A percentile compares a stretch with the other conserved stretches of the same genome.
These are phyloP conservation scores for Blastocrithidia nonstop DNA, from an alignment of 208 protist genomes.

Conservation along the genomic window DNA sequence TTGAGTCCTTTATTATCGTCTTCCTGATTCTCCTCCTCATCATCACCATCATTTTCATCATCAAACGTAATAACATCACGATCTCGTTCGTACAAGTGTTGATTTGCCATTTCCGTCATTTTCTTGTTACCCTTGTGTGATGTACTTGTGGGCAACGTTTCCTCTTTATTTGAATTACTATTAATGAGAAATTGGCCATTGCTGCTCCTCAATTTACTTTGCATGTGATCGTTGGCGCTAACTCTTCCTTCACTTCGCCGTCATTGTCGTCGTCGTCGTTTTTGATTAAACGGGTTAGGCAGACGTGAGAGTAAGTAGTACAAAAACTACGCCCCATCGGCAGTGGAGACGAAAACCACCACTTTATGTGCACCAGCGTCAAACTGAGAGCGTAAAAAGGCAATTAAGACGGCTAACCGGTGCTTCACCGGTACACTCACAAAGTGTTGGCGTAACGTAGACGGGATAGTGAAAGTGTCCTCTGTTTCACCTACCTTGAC, in stretches of 20 bases:
- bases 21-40: background rate
- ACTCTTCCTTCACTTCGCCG: background rate
- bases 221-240: conserved; percentile 7
- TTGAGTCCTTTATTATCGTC: too few relatives aligned
- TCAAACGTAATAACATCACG: conserved; percentile 58
- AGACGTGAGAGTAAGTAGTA: conserved; percentile 86
- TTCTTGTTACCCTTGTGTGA: conserved; percentile 16
- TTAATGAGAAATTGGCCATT: too few relatives aligned
- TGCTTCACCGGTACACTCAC: conserved; percentile 58
- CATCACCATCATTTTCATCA: conserved; percentile 78
- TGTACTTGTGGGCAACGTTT: too few relatives aligned
- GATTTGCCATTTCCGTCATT: conserved; percentile 36
- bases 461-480: conserved; percentile 61
- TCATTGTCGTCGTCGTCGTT: conserved; percentile 5
- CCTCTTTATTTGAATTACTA: too few relatives aligned
- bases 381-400: conserved; percentile 70
- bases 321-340: conserved; percentile 94
- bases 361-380: conserved; percentile 89
- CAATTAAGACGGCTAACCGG: conserved; percentile 91
- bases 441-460: conserved; percentile 60
- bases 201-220: conserved; percentile 14
- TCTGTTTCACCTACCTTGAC: conserved; percentile 38
- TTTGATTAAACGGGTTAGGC: conserved; percentile 30
- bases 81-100: conserved; percentile 15
- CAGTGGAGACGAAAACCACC: conserved; percentile 96